Conservation (phyloP, 179 eudicot genomes). For the Camellia oleifera region DNA sequence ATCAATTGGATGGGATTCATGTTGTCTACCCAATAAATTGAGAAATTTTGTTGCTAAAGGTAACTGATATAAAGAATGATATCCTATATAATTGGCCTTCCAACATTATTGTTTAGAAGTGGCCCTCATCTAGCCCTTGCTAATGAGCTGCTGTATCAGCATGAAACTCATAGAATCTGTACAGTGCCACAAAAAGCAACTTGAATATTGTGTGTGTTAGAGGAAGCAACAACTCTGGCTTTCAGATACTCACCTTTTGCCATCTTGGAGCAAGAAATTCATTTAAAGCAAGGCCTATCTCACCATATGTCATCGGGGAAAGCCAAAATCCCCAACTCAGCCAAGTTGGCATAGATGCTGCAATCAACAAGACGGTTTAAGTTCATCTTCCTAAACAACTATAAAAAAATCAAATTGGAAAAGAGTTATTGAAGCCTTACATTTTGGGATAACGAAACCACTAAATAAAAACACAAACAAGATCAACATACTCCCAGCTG, state of each 20-base stretch:
- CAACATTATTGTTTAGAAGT: background rate
- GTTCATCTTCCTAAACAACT: background rate
- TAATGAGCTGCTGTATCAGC: background rate
- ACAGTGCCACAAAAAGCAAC: background rate
- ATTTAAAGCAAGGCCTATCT: conserved; percentile 66
- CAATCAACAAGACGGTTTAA: conserved; percentile 14
- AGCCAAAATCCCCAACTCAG: conserved; percentile 79
- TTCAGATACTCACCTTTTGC: conserved; percentile 50
- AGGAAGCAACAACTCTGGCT: background rate
- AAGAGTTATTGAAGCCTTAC: conserved; percentile 30
- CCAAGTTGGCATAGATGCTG: conserved; percentile 86
- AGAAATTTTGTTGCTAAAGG: background rate
- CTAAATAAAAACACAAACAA: conserved; percentile 53
- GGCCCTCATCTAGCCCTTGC: background rate
- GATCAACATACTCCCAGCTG: conserved; percentile 42
- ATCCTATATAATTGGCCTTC: background rate
- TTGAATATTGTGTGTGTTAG: background rate
- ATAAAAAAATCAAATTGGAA: background rate
- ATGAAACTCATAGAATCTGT: background rate
- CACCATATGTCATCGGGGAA: conserved; percentile 73
- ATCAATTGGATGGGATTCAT: background rate
- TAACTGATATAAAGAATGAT: background rate
- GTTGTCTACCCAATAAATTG: background rate
- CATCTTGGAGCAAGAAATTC: conserved; percentile 87
- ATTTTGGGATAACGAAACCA: conserved; percentile 73